Evolutionary conservation across 2,329 filamentous ascomycete species (phyloP).

Genomic region (Rutstroemia sp.): DNA sequence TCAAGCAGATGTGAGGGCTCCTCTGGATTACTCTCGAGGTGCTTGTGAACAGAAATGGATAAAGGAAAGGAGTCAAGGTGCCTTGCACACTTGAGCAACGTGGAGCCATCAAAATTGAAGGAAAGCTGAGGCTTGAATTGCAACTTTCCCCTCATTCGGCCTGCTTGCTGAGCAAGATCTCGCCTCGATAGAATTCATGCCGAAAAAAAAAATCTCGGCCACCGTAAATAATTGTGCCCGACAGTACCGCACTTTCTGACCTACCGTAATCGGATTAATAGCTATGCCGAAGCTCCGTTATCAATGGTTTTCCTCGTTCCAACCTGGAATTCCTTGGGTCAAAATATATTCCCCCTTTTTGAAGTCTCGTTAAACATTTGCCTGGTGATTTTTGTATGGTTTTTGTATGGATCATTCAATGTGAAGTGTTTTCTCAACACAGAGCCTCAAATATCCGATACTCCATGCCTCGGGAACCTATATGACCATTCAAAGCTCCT

Average conservation of each 20-base stretch:
- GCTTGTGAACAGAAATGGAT: conserved; percentile 24
- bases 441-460: no score
- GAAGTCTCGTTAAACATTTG: conserved; percentile 2
- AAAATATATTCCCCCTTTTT: not conserved
- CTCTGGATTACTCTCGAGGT: conserved; percentile 1
- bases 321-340: not conserved
- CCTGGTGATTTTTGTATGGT: not conserved
- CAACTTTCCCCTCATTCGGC: conserved; percentile 2
- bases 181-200: not conserved
- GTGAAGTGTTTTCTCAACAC: no score
- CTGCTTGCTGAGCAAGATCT: conserved; percentile 3
- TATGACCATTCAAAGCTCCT: not conserved
- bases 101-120: conserved; percentile 23
- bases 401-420: not conserved
- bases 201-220: not conserved
- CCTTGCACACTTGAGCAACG: conserved; percentile 23
- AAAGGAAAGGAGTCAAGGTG: conserved; percentile 29
- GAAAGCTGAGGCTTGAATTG: not conserved
- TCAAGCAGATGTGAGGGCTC: conserved; percentile 11
- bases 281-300: not conserved
- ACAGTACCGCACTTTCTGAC: not conserved
- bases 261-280: not conserved
- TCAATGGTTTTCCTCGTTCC: not conserved
- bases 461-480: not conserved
- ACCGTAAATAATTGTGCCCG: not conserved